A percentile compares a stretch with the other conserved stretches of the same genome.
Evolutionary conservation across 2,329 filamentous ascomycete genomes (phyloP).

Genomic region (Cercospora zeina): DNA sequence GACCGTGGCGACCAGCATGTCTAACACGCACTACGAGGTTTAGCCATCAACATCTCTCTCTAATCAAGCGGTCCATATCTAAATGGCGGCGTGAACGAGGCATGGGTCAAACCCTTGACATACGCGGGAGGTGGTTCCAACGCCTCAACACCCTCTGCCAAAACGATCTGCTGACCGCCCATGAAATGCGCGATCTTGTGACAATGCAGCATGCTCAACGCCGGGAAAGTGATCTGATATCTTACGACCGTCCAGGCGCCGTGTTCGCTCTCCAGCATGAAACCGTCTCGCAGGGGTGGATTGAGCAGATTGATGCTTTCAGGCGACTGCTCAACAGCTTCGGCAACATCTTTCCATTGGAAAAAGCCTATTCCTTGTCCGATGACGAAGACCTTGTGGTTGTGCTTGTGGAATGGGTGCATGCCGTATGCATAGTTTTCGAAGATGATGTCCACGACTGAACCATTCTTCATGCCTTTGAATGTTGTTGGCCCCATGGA

Average conservation of each 20-base stretch:
- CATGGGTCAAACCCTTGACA: conserved; percentile 28
- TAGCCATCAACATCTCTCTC: no score
- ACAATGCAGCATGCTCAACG: conserved; percentile 30
- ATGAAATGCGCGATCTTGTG: conserved; percentile 24
- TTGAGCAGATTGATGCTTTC: conserved; percentile 27
- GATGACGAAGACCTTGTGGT: conserved; percentile 35
- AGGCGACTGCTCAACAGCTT: conserved; percentile 19
- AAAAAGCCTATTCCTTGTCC: conserved; percentile 34
- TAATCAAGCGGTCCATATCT: conserved; percentile 29
- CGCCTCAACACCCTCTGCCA: conserved; percentile 27
- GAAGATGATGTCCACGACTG: conserved; percentile 35
- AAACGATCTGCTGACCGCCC: conserved; percentile 29
- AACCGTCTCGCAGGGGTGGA: conserved; percentile 25
- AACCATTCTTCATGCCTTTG: conserved; percentile 43
- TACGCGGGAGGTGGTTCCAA: conserved; percentile 25
- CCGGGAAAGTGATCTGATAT: conserved; percentile 28
- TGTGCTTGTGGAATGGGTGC: conserved; percentile 38
- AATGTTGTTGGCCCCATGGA: conserved; percentile 24
- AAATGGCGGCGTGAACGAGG: conserved; percentile 26
- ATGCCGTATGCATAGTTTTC: conserved; percentile 31
- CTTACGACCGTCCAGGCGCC: conserved; percentile 28
- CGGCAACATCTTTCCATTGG: conserved; percentile 30
- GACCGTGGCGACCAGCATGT: background rate
- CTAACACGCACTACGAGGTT: background rate
- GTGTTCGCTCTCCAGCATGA: conserved; percentile 18